phyloP scores from a whole-genome alignment of 2,329 filamentous ascomycete genomes.

The Venturia nashicola region DNA sequence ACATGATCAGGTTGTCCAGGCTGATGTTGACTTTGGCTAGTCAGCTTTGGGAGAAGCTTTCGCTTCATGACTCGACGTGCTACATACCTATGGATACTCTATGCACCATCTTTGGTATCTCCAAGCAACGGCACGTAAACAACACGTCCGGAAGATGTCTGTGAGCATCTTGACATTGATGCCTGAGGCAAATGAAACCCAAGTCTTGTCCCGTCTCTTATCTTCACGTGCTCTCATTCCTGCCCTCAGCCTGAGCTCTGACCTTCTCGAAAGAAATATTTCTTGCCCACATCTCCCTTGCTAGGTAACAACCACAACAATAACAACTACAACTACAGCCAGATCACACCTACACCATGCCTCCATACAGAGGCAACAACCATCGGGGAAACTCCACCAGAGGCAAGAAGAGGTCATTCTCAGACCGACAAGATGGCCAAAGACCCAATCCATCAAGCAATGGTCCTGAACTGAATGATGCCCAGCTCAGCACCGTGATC shows the following conservation, averaged over 20 bases:
- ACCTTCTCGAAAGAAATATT: neutral
- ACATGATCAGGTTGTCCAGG: no score
- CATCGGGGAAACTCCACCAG: neutral
- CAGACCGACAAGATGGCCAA: neutral
- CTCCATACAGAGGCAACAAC: neutral
- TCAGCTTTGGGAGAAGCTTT: no score
- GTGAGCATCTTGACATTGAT: no score
- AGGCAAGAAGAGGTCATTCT: constrained; percentile 1
- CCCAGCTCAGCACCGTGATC: neutral
- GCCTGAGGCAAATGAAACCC: no score
- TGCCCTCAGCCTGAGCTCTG: neutral
- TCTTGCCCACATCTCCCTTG: neutral
- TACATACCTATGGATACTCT: no score
- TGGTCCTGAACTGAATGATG: neutral
- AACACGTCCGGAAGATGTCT: no score
- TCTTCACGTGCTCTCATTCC: no score
- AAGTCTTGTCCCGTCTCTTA: no score
- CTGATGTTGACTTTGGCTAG: no score
- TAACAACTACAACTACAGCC: neutral
- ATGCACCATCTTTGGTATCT: no score
- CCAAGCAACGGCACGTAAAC: no score
- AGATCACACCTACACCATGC: neutral
- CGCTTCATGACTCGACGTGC: no score
- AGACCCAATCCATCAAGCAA: neutral
- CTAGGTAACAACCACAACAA: neutral